Base-by-base conservation (phyloP, 257 asterid species). In the Linaria vulgaris region DNA sequence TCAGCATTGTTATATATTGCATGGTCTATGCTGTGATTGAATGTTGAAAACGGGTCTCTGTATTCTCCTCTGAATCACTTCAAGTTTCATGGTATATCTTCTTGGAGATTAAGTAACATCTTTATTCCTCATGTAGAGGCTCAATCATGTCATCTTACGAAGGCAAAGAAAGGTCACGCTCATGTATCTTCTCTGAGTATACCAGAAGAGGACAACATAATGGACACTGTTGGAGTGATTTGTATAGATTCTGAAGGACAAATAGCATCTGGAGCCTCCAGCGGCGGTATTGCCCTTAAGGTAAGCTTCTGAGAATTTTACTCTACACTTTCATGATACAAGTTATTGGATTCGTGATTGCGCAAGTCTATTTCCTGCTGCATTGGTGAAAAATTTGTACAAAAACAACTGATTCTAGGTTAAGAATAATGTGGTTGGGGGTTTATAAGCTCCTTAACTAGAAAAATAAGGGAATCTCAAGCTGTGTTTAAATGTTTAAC, bases 221-320 rank as follows among this genome's bases (percentile, higher is more conserved):
- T 71, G 76, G 99, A 92, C 79, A 92, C 99, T 44, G 95, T 92
- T 64, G 99, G 99, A 69, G 96, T 87, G 59, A 82, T 92, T 66
- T 92, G 99, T 80, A 81, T 92, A 23, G 99, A 92, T 81, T 79
- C 86, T 10, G 76, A 80, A 75, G 99, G 99, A 52, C 87, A 73
- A 44, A 56, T 87, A 60, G 99, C 95, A 51, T 81, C 91, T 63
- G 99, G 99, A 63, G 91, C 96, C 67, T 92, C 99, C 56, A 92
- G 99, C 71, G 99, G 99, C 61, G 97, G 99, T 69, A 85, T 92
- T 72, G 91, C 99, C 67, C 82, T 92, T 72, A 92, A 92, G 97
- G 99, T 92, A 71, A 70, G 20, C 62, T 61, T 71, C 43, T 67
- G 24, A 50, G 4, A 3, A 27, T 27, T 27, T 46, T 46, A 5